Base-by-base conservation (phyloP, 176 grass and related monocot species). In the Poa annua region DNA sequence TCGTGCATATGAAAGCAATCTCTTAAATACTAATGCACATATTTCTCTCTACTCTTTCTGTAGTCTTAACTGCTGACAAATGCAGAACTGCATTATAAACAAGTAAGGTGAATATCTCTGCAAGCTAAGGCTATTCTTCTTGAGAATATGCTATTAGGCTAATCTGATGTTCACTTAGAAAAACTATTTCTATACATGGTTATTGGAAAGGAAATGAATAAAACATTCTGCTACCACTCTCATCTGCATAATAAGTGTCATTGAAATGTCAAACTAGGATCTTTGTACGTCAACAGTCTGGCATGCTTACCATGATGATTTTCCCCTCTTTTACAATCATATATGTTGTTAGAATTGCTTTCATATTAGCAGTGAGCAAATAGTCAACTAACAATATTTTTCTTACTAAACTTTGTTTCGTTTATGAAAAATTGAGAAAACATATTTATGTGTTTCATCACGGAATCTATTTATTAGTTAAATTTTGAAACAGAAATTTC, bases 1-100 rank as follows among this genome's bases (percentile, higher is more conserved):
- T 52, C 12, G 75, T 69, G 10, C 70, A 49, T 81, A 85, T 85
- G 50, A 45, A 73, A 71, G 20, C 36, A 66, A 66, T 36, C 63
- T 35, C 32, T 36, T 36, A 36, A 66, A 36, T 36, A 17, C 29
- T 64, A 64, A 16, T 66, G 8, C 26, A 16, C 14, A 73, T 3
- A 49, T 73, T 49, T 32, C 7, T 51, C 15, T 74, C 51, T 74
- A 19, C 24, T 72, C 42, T 72, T 48, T 72, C 6, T 16, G 42
- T 72, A 48, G 42, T 26, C 44, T 72, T 72, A 26, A 74, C 71
- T 51, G 14, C 45, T 19, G 24, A 51, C 16, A 50, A 74, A 50
- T 51, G 24, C 71, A 50, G 13, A 74, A 74, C 45, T 74, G 33
- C 71, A 11, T 74, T 66, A 15, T 66, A 36, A 66, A 51, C 45